Evolutionary conservation across 2,329 filamentous ascomycete genomes (phyloP), one percentile per base, ranked within the genome.

Genomic region (Kalmusia sp.): DNA sequence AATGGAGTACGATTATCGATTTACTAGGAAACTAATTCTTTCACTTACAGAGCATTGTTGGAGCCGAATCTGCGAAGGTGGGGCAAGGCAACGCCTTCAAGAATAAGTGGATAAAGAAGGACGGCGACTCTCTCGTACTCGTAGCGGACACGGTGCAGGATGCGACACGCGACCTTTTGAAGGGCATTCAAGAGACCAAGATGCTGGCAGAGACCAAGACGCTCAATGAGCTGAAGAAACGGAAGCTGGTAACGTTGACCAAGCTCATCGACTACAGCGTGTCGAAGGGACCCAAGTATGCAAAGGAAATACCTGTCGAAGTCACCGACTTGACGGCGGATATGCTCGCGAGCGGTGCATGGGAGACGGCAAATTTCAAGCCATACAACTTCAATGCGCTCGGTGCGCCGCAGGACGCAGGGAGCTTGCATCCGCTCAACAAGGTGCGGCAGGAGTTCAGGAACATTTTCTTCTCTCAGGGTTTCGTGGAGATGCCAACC

Each of bases 401-500:
- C 59, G 87, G 87, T 84, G 70, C 89, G 83, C 71, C 87, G 37
- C 88, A 70, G 80, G 72, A 78, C 51, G 71, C 77, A 15, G 79
- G 79, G 52, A 76, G 78, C 31, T 61, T 82, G 58, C 80, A 82
- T 66, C 80, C 80, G 4, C 59, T 99, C 63, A 97, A 92, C 80
- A 98, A 98, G 82, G 93, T 98, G 67, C 89, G 95, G 65, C 86
- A 91, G 67, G 95, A 98, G 78, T 96, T 99, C 84, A 84, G 95
- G 53, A 90, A 95, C 72, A 97, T 99, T 73, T 99, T 99, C 87
- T 98, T 99, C 79, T 92, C 96, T 74, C 96, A 96, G 88, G 95
- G 93, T 48, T 99, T 98, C 80, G 88, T 93, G 69, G 95, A 99
- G 81, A 98, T 99, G 95, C 91, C 93, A 12, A 97, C 93, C 44